Conservation (phyloP, 495 filamentous ascomycete genomes). For the Xylaria palmicola region DNA sequence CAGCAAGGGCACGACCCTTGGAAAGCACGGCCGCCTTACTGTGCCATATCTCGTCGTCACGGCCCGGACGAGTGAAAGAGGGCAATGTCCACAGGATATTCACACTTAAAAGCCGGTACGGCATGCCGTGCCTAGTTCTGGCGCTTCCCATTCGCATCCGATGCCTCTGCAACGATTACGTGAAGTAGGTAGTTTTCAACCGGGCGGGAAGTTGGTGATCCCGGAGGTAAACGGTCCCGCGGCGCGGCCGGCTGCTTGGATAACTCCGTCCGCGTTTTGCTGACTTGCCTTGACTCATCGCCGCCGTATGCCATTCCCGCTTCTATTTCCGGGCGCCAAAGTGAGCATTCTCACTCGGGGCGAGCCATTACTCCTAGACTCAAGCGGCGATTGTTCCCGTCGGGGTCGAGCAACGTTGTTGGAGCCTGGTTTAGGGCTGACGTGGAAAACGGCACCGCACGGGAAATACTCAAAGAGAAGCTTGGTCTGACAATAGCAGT, state of each 20-base stretch:
- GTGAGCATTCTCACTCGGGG: no score
- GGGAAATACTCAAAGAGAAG: not conserved
- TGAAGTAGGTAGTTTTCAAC: not conserved
- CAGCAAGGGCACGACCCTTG: no score
- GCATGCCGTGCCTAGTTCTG: no score
- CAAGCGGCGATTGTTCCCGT: no score
- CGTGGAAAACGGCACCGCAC: not conserved
- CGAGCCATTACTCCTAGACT: no score
- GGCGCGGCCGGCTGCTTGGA: not conserved
- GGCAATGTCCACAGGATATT: no score
- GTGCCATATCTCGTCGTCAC: no score
- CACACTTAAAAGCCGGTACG: no score
- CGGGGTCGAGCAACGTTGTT: no score
- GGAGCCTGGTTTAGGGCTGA: not conserved
- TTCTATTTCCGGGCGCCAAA: not conserved
- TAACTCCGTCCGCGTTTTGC: not conserved
- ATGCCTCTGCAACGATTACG: not conserved
- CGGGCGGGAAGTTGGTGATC: not conserved
- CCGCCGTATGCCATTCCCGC: not conserved
- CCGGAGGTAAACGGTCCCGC: not conserved
- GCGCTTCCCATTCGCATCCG: not conserved
- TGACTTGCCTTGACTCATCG: not conserved
- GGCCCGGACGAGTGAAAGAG: no score
- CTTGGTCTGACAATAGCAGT: not conserved
- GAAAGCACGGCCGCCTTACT: no score